Conservation (phyloP, 495 filamentous ascomycete species). For the Aspergillus incahuasiensis region DNA sequence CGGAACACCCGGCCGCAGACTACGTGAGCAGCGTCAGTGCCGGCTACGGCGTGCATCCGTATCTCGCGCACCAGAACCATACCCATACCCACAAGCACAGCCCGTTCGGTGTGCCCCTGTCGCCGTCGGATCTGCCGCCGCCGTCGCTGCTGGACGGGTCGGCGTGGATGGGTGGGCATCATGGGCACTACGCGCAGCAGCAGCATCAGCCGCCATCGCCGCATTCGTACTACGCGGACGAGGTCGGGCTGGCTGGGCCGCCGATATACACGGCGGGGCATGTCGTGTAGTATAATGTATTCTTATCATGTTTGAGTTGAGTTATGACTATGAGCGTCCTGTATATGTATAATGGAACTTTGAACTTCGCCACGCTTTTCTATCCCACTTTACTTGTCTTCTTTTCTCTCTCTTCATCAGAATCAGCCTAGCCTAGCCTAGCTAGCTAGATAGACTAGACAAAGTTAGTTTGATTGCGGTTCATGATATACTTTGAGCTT, state of each 20-base stretch:
- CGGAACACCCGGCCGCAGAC: neutral
- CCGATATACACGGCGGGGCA: neutral
- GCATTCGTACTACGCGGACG: neutral
- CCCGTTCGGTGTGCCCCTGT: neutral
- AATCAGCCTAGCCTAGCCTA: neutral
- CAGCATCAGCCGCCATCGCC: neutral
- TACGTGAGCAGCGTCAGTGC: neutral
- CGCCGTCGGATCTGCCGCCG: neutral
- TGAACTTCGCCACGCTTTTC: neutral
- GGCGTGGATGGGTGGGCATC: neutral
- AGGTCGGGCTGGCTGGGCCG: neutral
- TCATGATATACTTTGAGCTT: neutral
- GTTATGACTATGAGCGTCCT: too few relatives aligned
- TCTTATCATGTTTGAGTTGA: too few relatives aligned
- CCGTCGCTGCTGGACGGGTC: neutral
- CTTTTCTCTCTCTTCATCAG: neutral
- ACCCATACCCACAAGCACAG: neutral
- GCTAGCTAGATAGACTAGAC: neutral
- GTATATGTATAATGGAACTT: too few relatives aligned
- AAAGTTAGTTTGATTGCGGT: neutral
- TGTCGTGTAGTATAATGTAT: neutral
- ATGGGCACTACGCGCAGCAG: neutral
- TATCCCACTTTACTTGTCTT: neutral
- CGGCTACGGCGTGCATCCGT: neutral
- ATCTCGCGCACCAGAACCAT: neutral